A percentile compares a stretch with the other conserved stretches of the same genome.
These are phyloP conservation scores for Saturnispora diversa DNA, from an alignment of 805 yeast species.

Conservation along the genomic window DNA sequence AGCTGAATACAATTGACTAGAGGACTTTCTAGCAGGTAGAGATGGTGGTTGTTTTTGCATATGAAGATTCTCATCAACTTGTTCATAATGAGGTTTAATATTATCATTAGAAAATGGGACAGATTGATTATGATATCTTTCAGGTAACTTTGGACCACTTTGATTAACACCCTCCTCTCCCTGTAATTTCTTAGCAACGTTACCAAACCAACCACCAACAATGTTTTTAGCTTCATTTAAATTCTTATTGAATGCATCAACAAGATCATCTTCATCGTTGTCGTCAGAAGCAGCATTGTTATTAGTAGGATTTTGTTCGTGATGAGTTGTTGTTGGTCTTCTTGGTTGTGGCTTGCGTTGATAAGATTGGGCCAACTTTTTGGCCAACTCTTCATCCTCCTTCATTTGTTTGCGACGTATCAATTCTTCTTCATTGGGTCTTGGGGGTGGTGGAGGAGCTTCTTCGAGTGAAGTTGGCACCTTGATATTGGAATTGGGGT, in stretches of 20 bases:
- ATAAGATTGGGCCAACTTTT: conserved; percentile 65
- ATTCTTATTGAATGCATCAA: conserved; percentile 61
- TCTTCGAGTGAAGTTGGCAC: conserved; percentile 28
- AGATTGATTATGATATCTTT: no score
- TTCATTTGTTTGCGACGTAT: conserved; percentile 26
- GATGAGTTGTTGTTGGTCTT: background rate
- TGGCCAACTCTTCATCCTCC: conserved; percentile 73
- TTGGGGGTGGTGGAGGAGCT: conserved; percentile 25
- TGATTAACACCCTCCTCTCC: conserved; percentile 14
- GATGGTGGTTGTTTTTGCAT: conserved; percentile 5
- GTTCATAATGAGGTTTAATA: background rate
- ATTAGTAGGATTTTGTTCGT: background rate
- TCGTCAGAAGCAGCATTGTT: conserved; percentile 23
- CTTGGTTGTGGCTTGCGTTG: conserved; percentile 14
- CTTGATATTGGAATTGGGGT: conserved; percentile 54
- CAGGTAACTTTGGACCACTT: no score
- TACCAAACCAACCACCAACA: conserved; percentile 72
- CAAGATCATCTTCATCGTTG: conserved; percentile 38
- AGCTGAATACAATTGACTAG: conserved; percentile 15
- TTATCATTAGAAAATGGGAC: background rate
- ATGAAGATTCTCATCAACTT: no score
- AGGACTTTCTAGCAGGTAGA: conserved; percentile 10
- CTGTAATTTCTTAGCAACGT: conserved; percentile 44
- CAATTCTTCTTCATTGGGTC: conserved; percentile 28
- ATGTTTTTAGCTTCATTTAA: conserved; percentile 73